Base-by-base conservation (phyloP, 139 green algal genomes). In the Chlorella sp. region DNA sequence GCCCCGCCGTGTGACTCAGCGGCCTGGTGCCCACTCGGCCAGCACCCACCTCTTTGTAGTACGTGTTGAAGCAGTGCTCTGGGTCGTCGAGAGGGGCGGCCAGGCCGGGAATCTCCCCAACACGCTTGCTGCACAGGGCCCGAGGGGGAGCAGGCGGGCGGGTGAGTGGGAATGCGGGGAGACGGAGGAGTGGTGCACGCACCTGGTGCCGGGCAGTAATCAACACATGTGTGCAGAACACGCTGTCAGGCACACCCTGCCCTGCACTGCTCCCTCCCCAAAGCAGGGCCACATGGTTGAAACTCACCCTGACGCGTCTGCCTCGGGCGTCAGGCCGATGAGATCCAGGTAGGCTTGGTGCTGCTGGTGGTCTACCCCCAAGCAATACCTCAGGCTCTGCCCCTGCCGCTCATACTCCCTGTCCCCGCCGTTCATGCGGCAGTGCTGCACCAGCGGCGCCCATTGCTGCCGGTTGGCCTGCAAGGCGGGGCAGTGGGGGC, bases 41-140 rank as follows among this genome's bases (percentile, higher is more conserved):
- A 77, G 26, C 75, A 32, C 81, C 40, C 84, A 83, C 76, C 36
- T 79, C 83, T 39, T 88, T 76, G 36, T 93, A 93, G 19, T 85
- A 93, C 0, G 87, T 81, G 89, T 93, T 90, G 32, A 93, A 89
- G 82, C 37, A 64, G 83, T 93, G 91, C 24, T 78, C 37, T 26
- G 82, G 87, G 40, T 93, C 91, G 37, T 90, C 42, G 24, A 93
- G 39, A 18, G 91, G 87, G 57, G 39, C 28, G 18, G 39, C 26
- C 40, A 78, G n/a, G 14, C 24, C 85, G 4, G 85, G 32, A 18
- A 75, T n/a, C 0, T 71, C 40, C 0, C 85, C 85, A 9, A 24
- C 32, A 48, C 34, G 36, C n/a, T 22, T 32, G 66, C 85, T 89
- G 85, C 85, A 34, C 28, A 28, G 21, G 22, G 0, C 26, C 4